Evolutionary conservation across 139 green algal species (phyloP).

Genomic region (Penium margaritaceum): DNA sequence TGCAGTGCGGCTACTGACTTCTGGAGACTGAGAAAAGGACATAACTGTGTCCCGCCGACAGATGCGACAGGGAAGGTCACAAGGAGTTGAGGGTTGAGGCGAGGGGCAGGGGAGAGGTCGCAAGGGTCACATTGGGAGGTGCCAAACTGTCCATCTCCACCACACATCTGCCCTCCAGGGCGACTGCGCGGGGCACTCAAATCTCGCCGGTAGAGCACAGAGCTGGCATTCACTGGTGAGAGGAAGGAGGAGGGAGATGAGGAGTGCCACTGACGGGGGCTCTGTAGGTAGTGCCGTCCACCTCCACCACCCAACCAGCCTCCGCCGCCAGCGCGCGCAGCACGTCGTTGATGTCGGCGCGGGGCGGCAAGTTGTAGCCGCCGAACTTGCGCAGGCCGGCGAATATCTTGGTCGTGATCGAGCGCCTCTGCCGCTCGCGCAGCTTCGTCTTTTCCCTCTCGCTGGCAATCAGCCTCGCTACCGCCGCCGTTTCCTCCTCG

Average conservation of each 20-base stretch:
- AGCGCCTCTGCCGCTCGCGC: constrained; percentile 26
- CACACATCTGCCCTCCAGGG: neutral
- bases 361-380: constrained; percentile 36
- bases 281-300: constrained; percentile 35
- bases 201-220: neutral
- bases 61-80: no score
- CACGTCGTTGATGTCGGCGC: constrained; percentile 41
- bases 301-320: constrained; percentile 37
- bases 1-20: no score
- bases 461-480: constrained; percentile 20
- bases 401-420: constrained; percentile 44
- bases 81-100: no score
- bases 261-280: neutral
- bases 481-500: no score
- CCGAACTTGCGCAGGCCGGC: constrained; percentile 38
- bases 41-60: no score
- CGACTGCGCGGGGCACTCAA: neutral
- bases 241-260: neutral
- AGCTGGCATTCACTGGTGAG: neutral
- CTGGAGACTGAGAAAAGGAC: no score
- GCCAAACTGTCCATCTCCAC: neutral
- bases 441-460: constrained; percentile 46
- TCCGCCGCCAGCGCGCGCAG: constrained; percentile 28
- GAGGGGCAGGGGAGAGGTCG: neutral
- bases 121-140: neutral